phyloP scores from a whole-genome alignment of 441 rosid genomes.

The Euphorbia neoarborescens region DNA sequence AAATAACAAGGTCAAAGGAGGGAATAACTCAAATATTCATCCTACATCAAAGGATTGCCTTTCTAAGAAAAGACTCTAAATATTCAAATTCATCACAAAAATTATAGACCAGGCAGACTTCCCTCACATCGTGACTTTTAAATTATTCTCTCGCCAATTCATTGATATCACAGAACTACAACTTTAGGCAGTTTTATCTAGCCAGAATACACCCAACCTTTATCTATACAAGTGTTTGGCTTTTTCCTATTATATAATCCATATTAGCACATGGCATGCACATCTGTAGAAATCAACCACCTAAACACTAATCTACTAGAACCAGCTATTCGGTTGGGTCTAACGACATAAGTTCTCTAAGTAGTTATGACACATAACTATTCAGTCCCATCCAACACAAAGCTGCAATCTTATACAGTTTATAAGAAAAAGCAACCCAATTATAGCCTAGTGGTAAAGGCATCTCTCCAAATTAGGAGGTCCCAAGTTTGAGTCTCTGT shows the following conservation, averaged over 20 bases:
- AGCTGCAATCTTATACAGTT: neutral
- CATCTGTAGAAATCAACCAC: neutral
- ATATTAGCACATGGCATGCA: neutral
- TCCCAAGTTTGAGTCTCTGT: too few species aligned
- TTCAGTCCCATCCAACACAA: neutral
- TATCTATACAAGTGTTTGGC: neutral
- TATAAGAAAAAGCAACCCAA: too few species aligned
- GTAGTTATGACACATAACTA: neutral
- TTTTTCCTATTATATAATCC: neutral
- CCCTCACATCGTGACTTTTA: neutral
- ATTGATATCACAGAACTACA: neutral
- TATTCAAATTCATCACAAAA: neutral
- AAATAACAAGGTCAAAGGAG: neutral
- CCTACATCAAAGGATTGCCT: neutral
- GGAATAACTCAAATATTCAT: neutral
- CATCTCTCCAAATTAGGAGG: too few species aligned
- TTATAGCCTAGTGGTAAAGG: too few species aligned
- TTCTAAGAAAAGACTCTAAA: neutral
- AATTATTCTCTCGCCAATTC: neutral
- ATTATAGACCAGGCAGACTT: neutral
- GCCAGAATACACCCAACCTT: neutral
- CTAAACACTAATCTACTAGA: neutral
- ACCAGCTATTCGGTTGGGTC: neutral
- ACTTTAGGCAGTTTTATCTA: neutral
- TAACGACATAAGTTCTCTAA: neutral